Evolutionary conservation across 495 filamentous ascomycete genomes (phyloP), one percentile per base, ranked within the genome.

Genomic region (Lindgomyces ingoldianus): DNA sequence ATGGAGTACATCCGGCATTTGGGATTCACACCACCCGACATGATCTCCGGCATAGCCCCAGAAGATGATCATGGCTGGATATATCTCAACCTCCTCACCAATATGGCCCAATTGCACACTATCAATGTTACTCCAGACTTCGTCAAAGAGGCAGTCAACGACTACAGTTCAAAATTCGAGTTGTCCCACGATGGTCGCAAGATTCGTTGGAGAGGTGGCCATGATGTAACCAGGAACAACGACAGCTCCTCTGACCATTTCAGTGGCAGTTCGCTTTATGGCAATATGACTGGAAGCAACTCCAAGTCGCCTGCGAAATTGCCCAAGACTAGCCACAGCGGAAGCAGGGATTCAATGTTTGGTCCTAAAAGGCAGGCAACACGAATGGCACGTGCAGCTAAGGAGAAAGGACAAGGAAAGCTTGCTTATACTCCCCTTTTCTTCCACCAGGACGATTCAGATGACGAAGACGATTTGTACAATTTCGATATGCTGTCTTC

Each of bases 31-130:
- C 80, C 81, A 39, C 81, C 81, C 1, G 79, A 87, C 61, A 76
- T 81, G 26, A 77, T 79, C 33, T 76, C 80, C 16, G 77, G 75
- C 14, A 81, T 83, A 3, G 19, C 60, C 9, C 69, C 51, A 3
- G 65, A 62, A 44, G 76, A 77, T 11, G 75, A 70, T n/a, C 73
- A 78, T 58, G 87, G 87, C 16, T 93, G 89, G 89, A 83, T 93
- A 12, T 91, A 90, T 68, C 80, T 93, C n/a, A 92, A 91, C 67
- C 76, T 93, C 18, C 80, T 93, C 27, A 85, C 83, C 72, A 91
- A 89, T 75, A 83, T 93, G 78, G 89, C 89, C 1, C 89, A 93
- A 74, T 77, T 93, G 21, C 88, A 91, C 70, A 90, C 88, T 1
- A 78, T 90, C 59, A 90, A 87, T 68, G 89, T 93, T 24, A 91